Percentiles rank a stretch among this genome's conserved stretches.
phyloP scores from a whole-genome alignment of 441 rosid genomes.

The Populus hybrid region DNA sequence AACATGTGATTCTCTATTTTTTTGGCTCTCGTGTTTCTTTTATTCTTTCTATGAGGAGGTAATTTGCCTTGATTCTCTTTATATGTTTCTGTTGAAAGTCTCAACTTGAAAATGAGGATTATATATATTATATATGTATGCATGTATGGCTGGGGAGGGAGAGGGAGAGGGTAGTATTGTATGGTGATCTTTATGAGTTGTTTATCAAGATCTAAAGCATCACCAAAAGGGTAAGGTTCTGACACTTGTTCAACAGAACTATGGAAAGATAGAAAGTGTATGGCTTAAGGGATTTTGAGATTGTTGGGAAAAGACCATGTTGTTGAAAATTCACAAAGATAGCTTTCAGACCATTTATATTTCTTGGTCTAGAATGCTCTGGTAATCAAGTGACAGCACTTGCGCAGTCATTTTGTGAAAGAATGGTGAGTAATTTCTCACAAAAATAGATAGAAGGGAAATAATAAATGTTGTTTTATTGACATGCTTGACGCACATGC shows the following conservation, averaged over 20 bases:
- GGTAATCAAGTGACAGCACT: not conserved
- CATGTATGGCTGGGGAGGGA: too few relatives aligned
- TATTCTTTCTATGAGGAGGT: not conserved
- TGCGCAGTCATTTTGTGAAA: not conserved
- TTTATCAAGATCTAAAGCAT: not conserved
- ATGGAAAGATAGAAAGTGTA: not conserved
- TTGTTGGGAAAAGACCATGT: not conserved
- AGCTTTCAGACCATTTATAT: not conserved
- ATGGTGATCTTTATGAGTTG: not conserved
- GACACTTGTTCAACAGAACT: not conserved
- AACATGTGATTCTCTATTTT: not conserved
- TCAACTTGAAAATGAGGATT: not conserved
- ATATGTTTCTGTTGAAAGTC: not conserved
- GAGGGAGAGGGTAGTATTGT: not conserved
- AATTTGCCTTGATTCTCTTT: not conserved
- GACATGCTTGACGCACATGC: not conserved
- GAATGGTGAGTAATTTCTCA: not conserved
- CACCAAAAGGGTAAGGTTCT: not conserved
- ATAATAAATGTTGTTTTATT: not conserved
- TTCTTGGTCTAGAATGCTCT: not conserved
- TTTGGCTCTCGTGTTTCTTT: not conserved
- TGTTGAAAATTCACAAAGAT: too few relatives aligned
- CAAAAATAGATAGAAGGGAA: not conserved
- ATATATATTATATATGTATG: too few relatives aligned
- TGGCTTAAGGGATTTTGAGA: not conserved